Conservation (phyloP, 2,329 filamentous ascomycete genomes). For the Mycosphaerella arachidis region DNA sequence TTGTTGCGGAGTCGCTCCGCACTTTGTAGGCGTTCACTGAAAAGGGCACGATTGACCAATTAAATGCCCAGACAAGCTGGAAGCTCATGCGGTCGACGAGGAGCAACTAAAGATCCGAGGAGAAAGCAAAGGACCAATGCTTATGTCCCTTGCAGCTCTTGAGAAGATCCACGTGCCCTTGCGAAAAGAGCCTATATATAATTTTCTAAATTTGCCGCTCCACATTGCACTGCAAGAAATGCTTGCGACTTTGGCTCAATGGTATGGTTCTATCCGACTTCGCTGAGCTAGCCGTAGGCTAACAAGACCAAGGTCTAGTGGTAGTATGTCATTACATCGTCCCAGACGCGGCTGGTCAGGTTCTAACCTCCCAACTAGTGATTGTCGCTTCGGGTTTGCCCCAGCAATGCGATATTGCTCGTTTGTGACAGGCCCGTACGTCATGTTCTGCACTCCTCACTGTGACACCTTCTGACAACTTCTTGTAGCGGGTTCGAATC, state of each 20-base stretch:
- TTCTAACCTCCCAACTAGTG: slow-evolving; percentile 1
- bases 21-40: background rate
- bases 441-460: background rate
- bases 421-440: slow-evolving; percentile 22
- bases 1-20: background rate
- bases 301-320: slow-evolving; percentile 15
- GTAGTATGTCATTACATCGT: background rate
- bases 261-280: background rate
- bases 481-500: slow-evolving; percentile 10
- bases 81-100: background rate
- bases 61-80: background rate
- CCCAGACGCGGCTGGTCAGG: no score
- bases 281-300: background rate
- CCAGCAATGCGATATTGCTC: slow-evolving; percentile 16
- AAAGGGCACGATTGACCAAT: background rate
- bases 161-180: no score
- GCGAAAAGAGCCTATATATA: background rate
- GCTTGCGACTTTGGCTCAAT: background rate
- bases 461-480: background rate
- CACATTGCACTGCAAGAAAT: background rate
- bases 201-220: background rate
- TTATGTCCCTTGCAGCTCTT: no score
- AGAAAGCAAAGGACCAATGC: no score
- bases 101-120: no score
- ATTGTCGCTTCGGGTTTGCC: slow-evolving; percentile 24